Percentiles rank a stretch among this genome's conserved stretches.
phyloP scores from a whole-genome alignment of 2,329 filamentous ascomycete genomes.

The Beauveria brongniartii region DNA sequence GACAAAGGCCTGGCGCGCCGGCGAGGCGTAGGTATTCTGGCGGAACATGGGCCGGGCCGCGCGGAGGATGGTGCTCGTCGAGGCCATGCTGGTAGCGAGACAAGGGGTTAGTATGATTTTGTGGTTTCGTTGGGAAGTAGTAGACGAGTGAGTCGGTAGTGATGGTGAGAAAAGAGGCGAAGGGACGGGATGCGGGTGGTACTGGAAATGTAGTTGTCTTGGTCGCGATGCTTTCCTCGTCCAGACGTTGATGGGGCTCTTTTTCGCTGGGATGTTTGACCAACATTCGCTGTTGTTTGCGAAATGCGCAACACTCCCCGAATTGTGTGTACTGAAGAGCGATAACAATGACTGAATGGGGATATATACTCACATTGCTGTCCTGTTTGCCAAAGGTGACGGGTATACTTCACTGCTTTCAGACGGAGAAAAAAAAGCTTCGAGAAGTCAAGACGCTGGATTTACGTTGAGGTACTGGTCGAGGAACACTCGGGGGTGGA shows the following conservation, averaged over 20 bases:
- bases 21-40: slow-evolving; percentile 42
- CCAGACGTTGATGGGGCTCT: neutral
- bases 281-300: neutral
- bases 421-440: neutral
- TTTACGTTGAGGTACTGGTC: slow-evolving; percentile 5
- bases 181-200: neutral
- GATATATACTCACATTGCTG: neutral
- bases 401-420: neutral
- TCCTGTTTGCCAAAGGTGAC: neutral
- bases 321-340: too few relatives aligned
- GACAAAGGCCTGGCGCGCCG: slow-evolving; percentile 46
- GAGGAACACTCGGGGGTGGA: neutral
- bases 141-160: neutral
- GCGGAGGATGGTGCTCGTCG: slow-evolving; percentile 43
- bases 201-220: neutral
- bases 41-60: slow-evolving; percentile 49
- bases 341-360: neutral
- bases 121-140: neutral
- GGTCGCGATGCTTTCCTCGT: neutral
- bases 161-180: neutral
- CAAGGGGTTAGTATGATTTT: neutral
- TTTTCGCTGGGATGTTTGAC: neutral
- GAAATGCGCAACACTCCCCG: neutral
- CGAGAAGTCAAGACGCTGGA: neutral
- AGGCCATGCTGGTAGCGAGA: slow-evolving; percentile 27